Base-by-base conservation (phyloP, 768 basidiomycete species). In the Daedalea quercina region DNA sequence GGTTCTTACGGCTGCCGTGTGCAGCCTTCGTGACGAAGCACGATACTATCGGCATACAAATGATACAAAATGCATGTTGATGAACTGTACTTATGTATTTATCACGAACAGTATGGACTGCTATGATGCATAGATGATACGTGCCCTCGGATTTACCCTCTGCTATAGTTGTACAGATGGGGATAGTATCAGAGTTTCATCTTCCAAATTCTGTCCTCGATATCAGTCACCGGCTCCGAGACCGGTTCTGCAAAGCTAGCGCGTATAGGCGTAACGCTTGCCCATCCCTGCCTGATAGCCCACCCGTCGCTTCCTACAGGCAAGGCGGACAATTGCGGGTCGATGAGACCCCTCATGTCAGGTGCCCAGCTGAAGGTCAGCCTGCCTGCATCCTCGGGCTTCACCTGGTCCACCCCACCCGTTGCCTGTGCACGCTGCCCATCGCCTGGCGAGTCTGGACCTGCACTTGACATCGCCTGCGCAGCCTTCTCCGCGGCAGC, bases 251-350 rank as follows among this genome's bases (percentile, higher is more conserved):
- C 88, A 62, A 90, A 92, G 53, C 77, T 73, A 15, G 91, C 83
- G 51, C 81, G 76, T 50, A 93, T 67, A 3, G 91, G 89, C 22
- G 90, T 91, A 2, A 94, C 82, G 57, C 86, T 87, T 31, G 80
- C 84, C 58, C 73, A 80, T 3, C 85, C 88, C 53, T 81, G 74
- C 53, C 74, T 70, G 28, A 94, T 70, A 15, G 88, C 90, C 87
- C 88, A 91, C 0, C 79, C 82, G 66, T 96, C 93, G 9, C 87
- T 82, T 2, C 90, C 92, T 19, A 78, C 70, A 1, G 90, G 88
- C n/a, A 93, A 69, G 17, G 65, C 65, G 2, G 79, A 75, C 44
- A 74, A 55, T 13, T 75, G 66, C 1, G 90, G 90, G 42, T 72
- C 74, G 42, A 94, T 76, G 13, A 94, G 70, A 11, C 72, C 74